Evolutionary conservation across 2,329 filamentous ascomycete species (phyloP).

Genomic region (Saccharata proteae): DNA sequence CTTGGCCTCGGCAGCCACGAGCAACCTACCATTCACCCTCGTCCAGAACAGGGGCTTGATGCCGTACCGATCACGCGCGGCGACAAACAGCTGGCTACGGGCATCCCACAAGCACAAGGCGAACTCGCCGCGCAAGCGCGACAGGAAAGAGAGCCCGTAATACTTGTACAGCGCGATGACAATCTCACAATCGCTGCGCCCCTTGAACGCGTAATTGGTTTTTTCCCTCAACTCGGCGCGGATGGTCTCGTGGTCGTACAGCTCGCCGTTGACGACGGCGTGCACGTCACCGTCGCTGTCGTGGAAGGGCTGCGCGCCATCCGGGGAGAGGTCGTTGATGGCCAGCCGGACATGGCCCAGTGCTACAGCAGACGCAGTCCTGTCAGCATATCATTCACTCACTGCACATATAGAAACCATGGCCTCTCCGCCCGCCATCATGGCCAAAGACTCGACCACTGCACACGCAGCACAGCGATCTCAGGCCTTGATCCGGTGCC

Average conservation of each 20-base stretch:
- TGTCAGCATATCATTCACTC: no score
- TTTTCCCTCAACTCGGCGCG: slow-evolving; percentile 23
- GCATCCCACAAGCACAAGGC: slow-evolving; percentile 41
- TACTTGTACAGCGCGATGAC: slow-evolving; percentile 40
- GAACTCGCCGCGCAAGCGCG: slow-evolving; percentile 43
- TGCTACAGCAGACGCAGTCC: no score
- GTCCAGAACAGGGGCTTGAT: slow-evolving; percentile 48
- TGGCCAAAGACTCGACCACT: no score
- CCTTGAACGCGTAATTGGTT: slow-evolving; percentile 33
- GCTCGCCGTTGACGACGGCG: slow-evolving; percentile 47
- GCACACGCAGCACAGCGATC: no score
- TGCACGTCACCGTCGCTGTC: slow-evolving; percentile 25
- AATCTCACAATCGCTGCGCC: slow-evolving; percentile 40
- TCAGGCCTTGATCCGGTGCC: no score
- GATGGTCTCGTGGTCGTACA: slow-evolving; percentile 42
- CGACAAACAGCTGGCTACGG: slow-evolving; percentile 28
- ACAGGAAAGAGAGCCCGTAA: slow-evolving; percentile 33
- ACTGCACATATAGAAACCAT: no score
- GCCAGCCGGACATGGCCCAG: slow-evolving; percentile 17
- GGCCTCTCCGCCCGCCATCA: no score
- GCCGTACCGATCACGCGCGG: slow-evolving; percentile 42
- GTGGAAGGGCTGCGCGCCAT: slow-evolving; percentile 18
- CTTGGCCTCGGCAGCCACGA: slow-evolving; percentile 43
- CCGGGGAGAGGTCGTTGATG: slow-evolving; percentile 15
- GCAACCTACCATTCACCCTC: slow-evolving; percentile 24